phyloP scores from a whole-genome alignment of 805 yeast genomes.

The Candida easanensis region DNA sequence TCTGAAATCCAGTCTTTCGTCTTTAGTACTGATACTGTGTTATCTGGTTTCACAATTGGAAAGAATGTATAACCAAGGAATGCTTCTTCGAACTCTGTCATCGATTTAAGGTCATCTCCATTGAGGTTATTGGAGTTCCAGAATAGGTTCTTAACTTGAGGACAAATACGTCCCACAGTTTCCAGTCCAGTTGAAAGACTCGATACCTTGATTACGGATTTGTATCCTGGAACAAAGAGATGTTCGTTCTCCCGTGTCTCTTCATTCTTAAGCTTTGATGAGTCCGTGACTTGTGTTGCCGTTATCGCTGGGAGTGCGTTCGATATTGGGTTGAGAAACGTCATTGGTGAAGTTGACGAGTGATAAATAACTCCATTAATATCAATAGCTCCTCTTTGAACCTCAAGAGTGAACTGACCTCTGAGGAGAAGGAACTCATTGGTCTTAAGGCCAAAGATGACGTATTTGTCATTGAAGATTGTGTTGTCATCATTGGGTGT shows the following conservation, averaged over 20 bases:
- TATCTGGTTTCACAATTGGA: slow-evolving; percentile 29
- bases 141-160: slow-evolving; percentile 43
- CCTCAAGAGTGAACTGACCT: slow-evolving; percentile 44
- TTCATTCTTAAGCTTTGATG: slow-evolving; percentile 28
- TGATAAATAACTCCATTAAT: slow-evolving; percentile 40
- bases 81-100: slow-evolving; percentile 22
- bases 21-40: slow-evolving; percentile 20
- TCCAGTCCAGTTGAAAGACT: slow-evolving; percentile 44
- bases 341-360: slow-evolving; percentile 28
- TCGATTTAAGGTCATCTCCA: background rate
- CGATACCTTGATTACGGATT: slow-evolving; percentile 39
- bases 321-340: slow-evolving; percentile 34
- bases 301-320: slow-evolving; percentile 42
- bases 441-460: slow-evolving; percentile 40
- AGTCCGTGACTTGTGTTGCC: slow-evolving; percentile 38
- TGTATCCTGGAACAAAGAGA: slow-evolving; percentile 37
- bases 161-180: slow-evolving; percentile 38
- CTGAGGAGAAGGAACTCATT: slow-evolving; percentile 41
- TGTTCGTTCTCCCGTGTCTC: slow-evolving; percentile 35
- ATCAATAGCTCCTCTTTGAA: slow-evolving; percentile 46
- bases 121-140: slow-evolving; percentile 26
- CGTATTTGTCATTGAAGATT: slow-evolving; percentile 30
- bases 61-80: slow-evolving; percentile 39
- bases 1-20: slow-evolving; percentile 35
- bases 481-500: slow-evolving; percentile 37